Evolutionary conservation across 2,329 filamentous ascomycete genomes (phyloP).

Genomic region (Fusarium mundagurra): DNA sequence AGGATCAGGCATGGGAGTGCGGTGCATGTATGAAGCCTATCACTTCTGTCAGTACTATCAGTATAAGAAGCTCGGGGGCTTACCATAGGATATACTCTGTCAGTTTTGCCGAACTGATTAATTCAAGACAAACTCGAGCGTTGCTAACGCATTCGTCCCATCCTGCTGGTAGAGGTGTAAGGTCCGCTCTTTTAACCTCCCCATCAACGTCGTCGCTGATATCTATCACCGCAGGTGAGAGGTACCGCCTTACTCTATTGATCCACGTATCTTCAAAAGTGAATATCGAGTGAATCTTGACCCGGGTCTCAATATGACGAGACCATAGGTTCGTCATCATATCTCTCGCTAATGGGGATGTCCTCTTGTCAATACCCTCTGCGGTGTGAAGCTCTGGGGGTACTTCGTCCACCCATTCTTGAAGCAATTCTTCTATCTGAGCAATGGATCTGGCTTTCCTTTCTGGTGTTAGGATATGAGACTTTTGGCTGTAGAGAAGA

Average conservation of each 20-base stretch:
- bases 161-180: slow-evolving; percentile 23
- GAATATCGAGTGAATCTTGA: slow-evolving; percentile 30
- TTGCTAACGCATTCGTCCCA: slow-evolving; percentile 32
- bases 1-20: slow-evolving; percentile 26
- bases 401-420: slow-evolving; percentile 26
- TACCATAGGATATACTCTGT: slow-evolving; percentile 35
- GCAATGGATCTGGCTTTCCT: neutral
- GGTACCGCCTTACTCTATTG: slow-evolving; percentile 17
- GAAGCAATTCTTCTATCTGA: slow-evolving; percentile 12
- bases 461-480: neutral
- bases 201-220: slow-evolving; percentile 18
- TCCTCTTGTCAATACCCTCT: neutral
- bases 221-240: slow-evolving; percentile 27
- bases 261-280: slow-evolving; percentile 34
- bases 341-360: neutral
- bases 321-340: slow-evolving; percentile 24
- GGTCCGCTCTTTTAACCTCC: slow-evolving; percentile 4
- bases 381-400: neutral
- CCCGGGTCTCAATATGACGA: slow-evolving; percentile 28
- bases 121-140: slow-evolving; percentile 19
- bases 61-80: fast-evolving
- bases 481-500: slow-evolving; percentile 21
- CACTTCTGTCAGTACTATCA: fast-evolving
- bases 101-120: neutral
- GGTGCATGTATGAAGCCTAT: slow-evolving; percentile 32